phyloP scores from a whole-genome alignment of 768 basidiomycete species.

The Ramaria sp. region DNA sequence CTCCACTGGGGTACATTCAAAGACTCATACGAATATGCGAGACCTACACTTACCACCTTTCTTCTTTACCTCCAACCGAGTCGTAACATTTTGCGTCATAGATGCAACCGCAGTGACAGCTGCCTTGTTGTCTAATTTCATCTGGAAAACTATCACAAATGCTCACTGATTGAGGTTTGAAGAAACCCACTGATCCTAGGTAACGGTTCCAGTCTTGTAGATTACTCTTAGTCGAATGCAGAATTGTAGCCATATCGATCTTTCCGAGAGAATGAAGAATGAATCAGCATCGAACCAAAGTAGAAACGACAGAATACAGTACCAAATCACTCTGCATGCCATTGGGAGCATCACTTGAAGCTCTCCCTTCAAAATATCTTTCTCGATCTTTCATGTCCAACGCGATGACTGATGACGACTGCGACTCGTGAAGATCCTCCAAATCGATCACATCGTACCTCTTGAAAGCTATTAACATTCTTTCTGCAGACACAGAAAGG shows the following conservation, averaged over 20 bases:
- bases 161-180: slow-evolving; percentile 38
- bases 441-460: slow-evolving; percentile 51
- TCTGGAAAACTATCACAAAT: slow-evolving; percentile 23
- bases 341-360: slow-evolving; percentile 12
- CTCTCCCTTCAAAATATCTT: slow-evolving; percentile 67
- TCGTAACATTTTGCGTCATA: slow-evolving; percentile 76
- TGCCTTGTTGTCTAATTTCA: slow-evolving; percentile 57
- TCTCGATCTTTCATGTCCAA: slow-evolving; percentile 84
- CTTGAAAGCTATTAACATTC: slow-evolving; percentile 14
- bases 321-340: slow-evolving; percentile 16
- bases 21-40: not conserved
- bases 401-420: slow-evolving; percentile 54
- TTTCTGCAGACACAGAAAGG: not conserved
- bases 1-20: slow-evolving; percentile 38
- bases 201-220: slow-evolving; percentile 46
- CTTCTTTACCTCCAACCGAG: slow-evolving; percentile 53
- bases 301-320: slow-evolving; percentile 7
- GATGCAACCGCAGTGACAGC: slow-evolving; percentile 55
- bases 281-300: not conserved
- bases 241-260: slow-evolving; percentile 35
- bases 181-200: slow-evolving; percentile 40
- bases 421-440: slow-evolving; percentile 71
- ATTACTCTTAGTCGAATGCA: slow-evolving; percentile 36
- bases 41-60: slow-evolving; percentile 42
- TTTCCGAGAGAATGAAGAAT: slow-evolving; percentile 9